These are phyloP conservation scores for Coniella lustricola DNA, from an alignment of 2,329 filamentous ascomycete genomes.

Conservation along the genomic window DNA sequence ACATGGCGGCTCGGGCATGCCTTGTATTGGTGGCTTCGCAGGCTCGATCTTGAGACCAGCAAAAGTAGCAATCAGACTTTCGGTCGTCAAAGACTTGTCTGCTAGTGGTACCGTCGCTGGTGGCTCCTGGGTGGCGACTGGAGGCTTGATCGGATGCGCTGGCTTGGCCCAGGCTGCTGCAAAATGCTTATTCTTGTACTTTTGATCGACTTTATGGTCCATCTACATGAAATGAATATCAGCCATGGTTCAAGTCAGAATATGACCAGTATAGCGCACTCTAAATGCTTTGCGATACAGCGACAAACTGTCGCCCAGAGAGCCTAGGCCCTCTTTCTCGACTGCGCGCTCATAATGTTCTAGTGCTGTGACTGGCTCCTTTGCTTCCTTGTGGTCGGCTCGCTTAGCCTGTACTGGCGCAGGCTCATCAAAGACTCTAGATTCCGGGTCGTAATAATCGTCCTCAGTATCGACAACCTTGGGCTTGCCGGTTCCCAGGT, in stretches of 20 bases:
- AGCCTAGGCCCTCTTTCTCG: conserved; percentile 78
- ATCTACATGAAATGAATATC: conserved; percentile 44
- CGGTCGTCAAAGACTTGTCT: conserved; percentile 45
- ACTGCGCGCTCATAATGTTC: conserved; percentile 92
- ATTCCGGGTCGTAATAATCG: conserved; percentile 27
- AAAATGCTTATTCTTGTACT: conserved; percentile 89
- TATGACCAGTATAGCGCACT: conserved; percentile 37
- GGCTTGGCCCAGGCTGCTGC: conserved; percentile 53
- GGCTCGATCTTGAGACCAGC: conserved; percentile 61
- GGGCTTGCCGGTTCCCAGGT: conserved; percentile 17
- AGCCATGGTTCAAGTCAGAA: not conserved
- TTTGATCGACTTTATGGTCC: conserved; percentile 74
- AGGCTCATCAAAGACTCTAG: conserved; percentile 30
- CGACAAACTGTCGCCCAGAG: conserved; percentile 77
- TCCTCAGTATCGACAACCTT: conserved; percentile 29
- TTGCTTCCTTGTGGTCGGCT: conserved; percentile 21
- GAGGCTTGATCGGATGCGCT: conserved; percentile 20
- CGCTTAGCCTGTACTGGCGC: conserved; percentile 17
- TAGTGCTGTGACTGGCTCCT: conserved; percentile 65
- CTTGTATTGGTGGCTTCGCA: conserved; percentile 62
- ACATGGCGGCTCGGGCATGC: conserved; percentile 67
- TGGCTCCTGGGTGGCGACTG: conserved; percentile 24
- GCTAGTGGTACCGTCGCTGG: conserved; percentile 43
- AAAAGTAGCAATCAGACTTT: conserved; percentile 72
- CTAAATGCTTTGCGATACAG: conserved; percentile 88